Conservation (phyloP, 805 yeast species). For the Candida nemodendra region DNA sequence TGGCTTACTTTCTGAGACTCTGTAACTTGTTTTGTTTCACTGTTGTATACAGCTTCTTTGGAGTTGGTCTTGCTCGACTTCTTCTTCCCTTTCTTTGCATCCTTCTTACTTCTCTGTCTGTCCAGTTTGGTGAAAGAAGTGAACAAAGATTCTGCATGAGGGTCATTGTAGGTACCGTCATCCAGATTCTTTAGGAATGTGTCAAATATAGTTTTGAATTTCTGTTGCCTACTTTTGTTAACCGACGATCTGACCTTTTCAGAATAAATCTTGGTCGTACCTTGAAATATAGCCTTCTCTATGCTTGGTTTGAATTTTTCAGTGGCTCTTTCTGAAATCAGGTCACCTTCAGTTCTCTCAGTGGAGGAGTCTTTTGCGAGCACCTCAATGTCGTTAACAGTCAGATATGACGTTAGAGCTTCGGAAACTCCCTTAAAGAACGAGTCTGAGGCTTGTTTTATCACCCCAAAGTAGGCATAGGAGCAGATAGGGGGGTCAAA, state of each 20-base stretch:
- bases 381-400: too few species aligned
- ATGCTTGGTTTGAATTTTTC: constrained; percentile 36
- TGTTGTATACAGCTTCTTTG: neutral
- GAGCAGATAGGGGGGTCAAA: constrained; percentile 41
- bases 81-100: too few species aligned
- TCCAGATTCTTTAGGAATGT: constrained; percentile 9
- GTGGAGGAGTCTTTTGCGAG: neutral
- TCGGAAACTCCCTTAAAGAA: neutral
- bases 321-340: neutral
- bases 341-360: neutral
- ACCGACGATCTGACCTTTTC: neutral
- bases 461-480: constrained; percentile 40
- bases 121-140: too few species aligned
- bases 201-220: constrained; percentile 11
- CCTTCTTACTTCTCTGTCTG: too few species aligned
- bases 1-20: too few species aligned
- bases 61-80: neutral
- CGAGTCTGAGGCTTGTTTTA: too few species aligned
- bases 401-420: neutral
- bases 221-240: constrained; percentile 4
- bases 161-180: neutral
- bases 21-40: too few species aligned
- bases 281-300: constrained; percentile 34
- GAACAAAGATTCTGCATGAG: neutral
- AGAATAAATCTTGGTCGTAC: constrained; percentile 24